Evolutionary conservation across 805 yeast genomes (phyloP).

Genomic region (Pichia cephalocereana): DNA sequence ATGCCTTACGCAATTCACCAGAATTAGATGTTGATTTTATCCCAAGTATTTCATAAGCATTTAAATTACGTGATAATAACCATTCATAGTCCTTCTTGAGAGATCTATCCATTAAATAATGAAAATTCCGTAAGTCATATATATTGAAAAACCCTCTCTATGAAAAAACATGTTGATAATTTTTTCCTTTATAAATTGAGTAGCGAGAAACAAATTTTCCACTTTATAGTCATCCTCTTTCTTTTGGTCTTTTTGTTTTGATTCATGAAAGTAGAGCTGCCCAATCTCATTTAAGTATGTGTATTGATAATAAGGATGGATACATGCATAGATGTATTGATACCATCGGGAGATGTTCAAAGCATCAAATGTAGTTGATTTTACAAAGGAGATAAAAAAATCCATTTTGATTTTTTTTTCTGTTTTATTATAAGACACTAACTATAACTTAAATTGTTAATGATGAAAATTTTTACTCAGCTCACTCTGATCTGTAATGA

Average conservation of each 20-base stretch:
- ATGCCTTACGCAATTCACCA: conserved; percentile 20
- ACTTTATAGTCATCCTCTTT: neutral
- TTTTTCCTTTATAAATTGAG: no score
- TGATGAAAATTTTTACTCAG: conserved; percentile 49
- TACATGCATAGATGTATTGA: no score
- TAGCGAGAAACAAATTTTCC: no score
- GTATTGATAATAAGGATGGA: no score
- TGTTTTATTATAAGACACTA: no score
- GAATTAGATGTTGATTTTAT: conserved; percentile 3
- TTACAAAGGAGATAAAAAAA: no score
- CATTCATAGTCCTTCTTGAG: conserved; percentile 10
- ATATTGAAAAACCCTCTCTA: neutral
- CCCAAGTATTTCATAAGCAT: conserved; percentile 12
- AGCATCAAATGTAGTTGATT: neutral
- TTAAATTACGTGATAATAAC: conserved; percentile 7
- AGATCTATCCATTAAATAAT: conserved; percentile 1
- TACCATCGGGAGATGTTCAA: neutral
- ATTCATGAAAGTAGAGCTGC: no score
- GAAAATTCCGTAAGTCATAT: no score
- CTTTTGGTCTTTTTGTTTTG: neutral
- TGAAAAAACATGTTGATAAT: no score
- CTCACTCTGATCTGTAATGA: conserved; percentile 48
- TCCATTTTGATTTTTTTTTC: no score
- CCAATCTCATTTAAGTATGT: no score
- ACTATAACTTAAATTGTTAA: conserved; percentile 16